Base-by-base conservation (phyloP, 805 yeast species). In the Lipomyces sp. region DNA sequence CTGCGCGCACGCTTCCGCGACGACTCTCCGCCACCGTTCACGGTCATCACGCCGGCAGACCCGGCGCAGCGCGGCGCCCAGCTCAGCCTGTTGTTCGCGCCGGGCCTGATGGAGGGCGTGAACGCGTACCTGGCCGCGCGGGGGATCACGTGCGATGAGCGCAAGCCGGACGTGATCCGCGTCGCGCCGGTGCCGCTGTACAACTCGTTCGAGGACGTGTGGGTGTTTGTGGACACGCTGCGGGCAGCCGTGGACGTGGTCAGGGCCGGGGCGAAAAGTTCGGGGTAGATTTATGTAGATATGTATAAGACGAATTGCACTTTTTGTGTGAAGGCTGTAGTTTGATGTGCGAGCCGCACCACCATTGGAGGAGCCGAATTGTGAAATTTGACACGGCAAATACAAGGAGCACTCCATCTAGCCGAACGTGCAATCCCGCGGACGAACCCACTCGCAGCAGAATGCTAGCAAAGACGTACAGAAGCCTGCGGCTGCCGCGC, bases 121-220 rank as follows among this genome's bases (percentile, higher is more conserved):
- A 75, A 77, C 51, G 59, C 63, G 1, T 70, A 72, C 52, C 64
- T 90, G 55, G 71, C 70, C 31, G 62, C 72, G 10, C 58, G 67
- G 4, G 96, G 88, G 2, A 79, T 87, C 1, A 78, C 90, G 22
- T 84, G 87, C 50, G 98, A 90, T 65, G 96, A 90, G 64, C 76
- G 98, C 64, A 75, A 87, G 63, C 97, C 97, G 1, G 81, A 82
- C 64, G 97, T 89, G n/a, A 80, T 91, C 35, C 73, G 97, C 51
- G 64, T 90, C n/a, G 91, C 95, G 0, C 96, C 98, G 6, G 73
- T 78, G 2, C 93, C 96, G 0, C 72, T 88, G 41, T 90, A 90
- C 70, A 90, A 88, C 62, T 79, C 85, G 1, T 85, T 85, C 59
- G 68, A 64, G 38, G 95, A 90, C 54, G 80, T 85, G 13, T 70